phyloP scores from a whole-genome alignment of 2,329 filamentous ascomycete genomes.

The Mollisia scopiformis region DNA sequence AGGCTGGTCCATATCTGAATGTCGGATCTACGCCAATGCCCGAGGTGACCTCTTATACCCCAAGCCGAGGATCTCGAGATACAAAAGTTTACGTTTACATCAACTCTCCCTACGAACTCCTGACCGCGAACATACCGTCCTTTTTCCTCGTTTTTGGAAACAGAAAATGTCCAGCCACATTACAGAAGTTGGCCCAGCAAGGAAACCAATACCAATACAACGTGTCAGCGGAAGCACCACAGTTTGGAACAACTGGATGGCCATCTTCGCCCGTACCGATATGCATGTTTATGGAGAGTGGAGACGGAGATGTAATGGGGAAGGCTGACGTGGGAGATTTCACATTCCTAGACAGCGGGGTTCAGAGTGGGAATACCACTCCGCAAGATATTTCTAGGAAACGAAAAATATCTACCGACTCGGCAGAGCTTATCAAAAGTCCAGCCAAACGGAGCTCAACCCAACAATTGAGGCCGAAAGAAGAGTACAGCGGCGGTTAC shows the following conservation, averaged over 20 bases:
- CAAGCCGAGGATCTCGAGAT: slow-evolving; percentile 68
- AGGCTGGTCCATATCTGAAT: slow-evolving; percentile 68
- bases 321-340: slow-evolving; percentile 63
- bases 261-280: slow-evolving; percentile 59
- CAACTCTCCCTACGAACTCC: slow-evolving; percentile 74
- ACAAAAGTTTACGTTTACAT: slow-evolving; percentile 76
- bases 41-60: slow-evolving; percentile 71
- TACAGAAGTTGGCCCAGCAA: slow-evolving; percentile 63
- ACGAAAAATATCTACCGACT: slow-evolving; percentile 56
- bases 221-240: slow-evolving; percentile 73
- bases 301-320: slow-evolving; percentile 51
- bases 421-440: slow-evolving; percentile 48
- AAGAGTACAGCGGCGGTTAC: slow-evolving; percentile 55
- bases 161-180: slow-evolving; percentile 69
- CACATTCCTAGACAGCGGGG: slow-evolving; percentile 55
- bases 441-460: slow-evolving; percentile 50
- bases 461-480: slow-evolving; percentile 50
- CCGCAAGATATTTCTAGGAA: slow-evolving; percentile 51
- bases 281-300: slow-evolving; percentile 61
- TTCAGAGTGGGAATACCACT: slow-evolving; percentile 39
- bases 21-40: slow-evolving; percentile 61
- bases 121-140: slow-evolving; percentile 56
- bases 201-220: slow-evolving; percentile 69
- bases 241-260: slow-evolving; percentile 58
- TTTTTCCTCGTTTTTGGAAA: slow-evolving; percentile 78